Percentiles rank a stretch among this genome's conserved stretches.
Evolutionary conservation across 2,329 filamentous ascomycete species (phyloP).

Genomic region (Monilinia fructigena): DNA sequence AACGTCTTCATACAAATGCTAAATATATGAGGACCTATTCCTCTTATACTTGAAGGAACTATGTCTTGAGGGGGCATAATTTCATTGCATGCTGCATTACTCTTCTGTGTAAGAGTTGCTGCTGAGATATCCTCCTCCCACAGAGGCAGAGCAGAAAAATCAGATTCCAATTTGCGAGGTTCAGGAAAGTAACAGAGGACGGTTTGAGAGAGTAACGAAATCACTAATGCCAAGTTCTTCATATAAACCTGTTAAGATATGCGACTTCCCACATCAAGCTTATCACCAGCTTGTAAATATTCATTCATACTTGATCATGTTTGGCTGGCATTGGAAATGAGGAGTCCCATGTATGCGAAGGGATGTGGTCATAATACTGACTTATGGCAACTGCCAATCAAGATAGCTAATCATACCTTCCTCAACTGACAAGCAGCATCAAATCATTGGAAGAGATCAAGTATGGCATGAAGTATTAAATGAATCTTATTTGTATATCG

Average conservation of each 20-base stretch:
- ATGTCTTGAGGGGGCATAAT: background rate
- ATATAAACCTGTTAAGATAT: background rate
- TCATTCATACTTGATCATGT: background rate
- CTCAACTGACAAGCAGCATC: background rate
- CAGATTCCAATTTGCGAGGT: background rate
- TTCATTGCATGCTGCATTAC: background rate
- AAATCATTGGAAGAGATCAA: background rate
- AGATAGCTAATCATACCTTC: background rate
- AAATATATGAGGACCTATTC: too few relatives aligned
- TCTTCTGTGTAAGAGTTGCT: background rate
- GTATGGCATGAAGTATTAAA: background rate
- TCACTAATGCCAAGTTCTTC: background rate
- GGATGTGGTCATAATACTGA: background rate
- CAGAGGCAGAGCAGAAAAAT: background rate
- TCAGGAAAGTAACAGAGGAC: background rate
- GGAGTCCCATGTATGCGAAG: background rate
- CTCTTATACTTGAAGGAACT: too few relatives aligned
- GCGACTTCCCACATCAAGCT: background rate
- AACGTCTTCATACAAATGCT: too few relatives aligned
- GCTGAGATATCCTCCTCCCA: background rate
- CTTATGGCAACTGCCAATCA: constrained; percentile 11
- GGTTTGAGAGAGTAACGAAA: background rate
- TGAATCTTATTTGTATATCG: background rate
- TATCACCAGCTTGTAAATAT: background rate
- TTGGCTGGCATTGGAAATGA: background rate